phyloP scores from a whole-genome alignment of 768 basidiomycete species.

The Xerocomellus dryophilus region DNA sequence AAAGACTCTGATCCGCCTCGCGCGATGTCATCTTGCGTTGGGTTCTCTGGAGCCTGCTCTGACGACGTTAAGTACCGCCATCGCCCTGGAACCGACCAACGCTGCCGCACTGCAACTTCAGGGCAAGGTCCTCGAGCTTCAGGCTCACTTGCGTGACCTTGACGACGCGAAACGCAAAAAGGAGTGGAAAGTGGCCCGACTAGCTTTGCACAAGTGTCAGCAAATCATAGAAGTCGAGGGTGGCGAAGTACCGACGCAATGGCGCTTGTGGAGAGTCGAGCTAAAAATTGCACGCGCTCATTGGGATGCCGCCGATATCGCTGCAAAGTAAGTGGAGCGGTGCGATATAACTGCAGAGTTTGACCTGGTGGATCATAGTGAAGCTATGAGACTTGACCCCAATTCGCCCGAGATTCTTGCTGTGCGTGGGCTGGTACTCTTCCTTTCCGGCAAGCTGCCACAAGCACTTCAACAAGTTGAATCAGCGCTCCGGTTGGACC shows the following conservation, averaged over 20 bases:
- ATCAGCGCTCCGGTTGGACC: conserved; percentile 74
- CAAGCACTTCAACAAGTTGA: conserved; percentile 68
- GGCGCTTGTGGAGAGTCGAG: conserved; percentile 79
- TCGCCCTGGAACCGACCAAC: conserved; percentile 63
- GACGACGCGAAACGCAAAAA: conserved; percentile 51
- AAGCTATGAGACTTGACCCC: conserved; percentile 66
- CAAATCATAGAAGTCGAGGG: conserved; percentile 73
- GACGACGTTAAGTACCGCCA: conserved; percentile 59
- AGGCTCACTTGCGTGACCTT: conserved; percentile 64
- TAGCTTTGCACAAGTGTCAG: conserved; percentile 75
- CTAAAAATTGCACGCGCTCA: conserved; percentile 68
- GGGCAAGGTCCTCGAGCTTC: conserved; percentile 57
- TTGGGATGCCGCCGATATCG: conserved; percentile 68
- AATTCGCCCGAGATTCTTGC: conserved; percentile 79
- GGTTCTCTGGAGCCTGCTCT: conserved; percentile 66
- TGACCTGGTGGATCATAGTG: conserved; percentile 41
- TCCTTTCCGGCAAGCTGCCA: conserved; percentile 66
- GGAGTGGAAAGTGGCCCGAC: conserved; percentile 74
- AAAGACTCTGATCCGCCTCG: conserved; percentile 81
- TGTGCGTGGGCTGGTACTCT: conserved; percentile 75
- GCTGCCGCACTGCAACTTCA: conserved; percentile 57
- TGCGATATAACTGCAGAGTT: not conserved
- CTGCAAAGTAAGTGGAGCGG: conserved; percentile 62
- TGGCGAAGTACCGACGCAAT: conserved; percentile 70
- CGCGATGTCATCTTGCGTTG: conserved; percentile 79